A percentile compares a stretch with the other conserved stretches of the same genome.
These are phyloP conservation scores for Onygenales sp. DNA, from an alignment of 2,329 filamentous ascomycete species.

Conservation along the genomic window DNA sequence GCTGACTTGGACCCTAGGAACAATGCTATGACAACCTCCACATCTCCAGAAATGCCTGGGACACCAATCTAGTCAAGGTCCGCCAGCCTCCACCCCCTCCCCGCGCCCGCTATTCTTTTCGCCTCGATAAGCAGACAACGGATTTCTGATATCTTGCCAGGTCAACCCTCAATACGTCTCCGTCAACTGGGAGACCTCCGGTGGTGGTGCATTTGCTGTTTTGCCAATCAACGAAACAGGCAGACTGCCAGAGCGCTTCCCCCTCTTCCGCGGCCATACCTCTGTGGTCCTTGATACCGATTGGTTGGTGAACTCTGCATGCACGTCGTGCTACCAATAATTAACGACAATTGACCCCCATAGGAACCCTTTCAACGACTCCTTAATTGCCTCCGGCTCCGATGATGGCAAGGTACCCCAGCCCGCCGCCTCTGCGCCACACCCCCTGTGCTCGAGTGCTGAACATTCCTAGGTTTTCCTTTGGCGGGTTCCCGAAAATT, in stretches of 20 bases:
- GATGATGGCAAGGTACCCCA: constrained; percentile 73
- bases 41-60: constrained; percentile 97
- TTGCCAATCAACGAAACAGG: constrained; percentile 84
- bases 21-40: constrained; percentile 97
- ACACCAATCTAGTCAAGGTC: constrained; percentile 97
- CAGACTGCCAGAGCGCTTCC: constrained; percentile 83
- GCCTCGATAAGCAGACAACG: constrained; percentile 3
- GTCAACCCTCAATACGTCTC: constrained; percentile 92
- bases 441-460: constrained; percentile 5
- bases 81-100: constrained; percentile 22
- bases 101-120: constrained; percentile 3
- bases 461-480: constrained; percentile 57
- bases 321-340: constrained; percentile 5
- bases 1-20: constrained; percentile 44
- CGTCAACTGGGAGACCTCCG: constrained; percentile 96
- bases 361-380: constrained; percentile 95
- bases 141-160: constrained; percentile 36
- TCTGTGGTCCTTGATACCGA: constrained; percentile 94
- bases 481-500: constrained; percentile 86
- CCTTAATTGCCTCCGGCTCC: constrained; percentile 81
- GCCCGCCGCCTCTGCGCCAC: too few relatives aligned
- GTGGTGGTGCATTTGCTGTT: constrained; percentile 93
- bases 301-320: constrained; percentile 53
- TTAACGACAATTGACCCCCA: constrained; percentile 7
- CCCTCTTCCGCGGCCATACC: constrained; percentile 92